Conservation (phyloP, 2,329 filamentous ascomycete genomes). For the Didymellaceae sp. region DNA sequence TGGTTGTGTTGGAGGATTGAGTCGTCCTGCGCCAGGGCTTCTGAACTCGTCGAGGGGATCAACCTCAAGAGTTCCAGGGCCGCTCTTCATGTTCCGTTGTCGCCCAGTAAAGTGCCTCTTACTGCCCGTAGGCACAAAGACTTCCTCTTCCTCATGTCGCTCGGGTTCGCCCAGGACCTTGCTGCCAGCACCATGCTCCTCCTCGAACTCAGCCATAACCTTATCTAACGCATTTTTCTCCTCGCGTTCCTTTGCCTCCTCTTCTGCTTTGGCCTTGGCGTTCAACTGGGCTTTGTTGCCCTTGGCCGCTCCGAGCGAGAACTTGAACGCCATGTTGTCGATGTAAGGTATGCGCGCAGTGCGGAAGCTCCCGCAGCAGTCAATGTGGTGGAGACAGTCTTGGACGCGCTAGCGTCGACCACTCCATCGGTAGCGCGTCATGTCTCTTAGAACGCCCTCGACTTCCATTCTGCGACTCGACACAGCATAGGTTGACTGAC, state of each 20-base stretch:
- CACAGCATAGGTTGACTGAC: neutral
- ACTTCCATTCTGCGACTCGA: neutral
- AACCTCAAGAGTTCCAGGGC: conserved; percentile 40
- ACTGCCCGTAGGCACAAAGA: conserved; percentile 37
- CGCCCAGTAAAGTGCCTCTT: conserved; percentile 42
- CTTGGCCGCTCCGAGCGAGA: conserved; percentile 36
- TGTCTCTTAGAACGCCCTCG: conserved; percentile 4
- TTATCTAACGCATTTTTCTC: conserved; percentile 41
- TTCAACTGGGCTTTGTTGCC: conserved; percentile 33
- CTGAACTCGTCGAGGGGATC: conserved; percentile 34
- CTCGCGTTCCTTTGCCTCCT: conserved; percentile 40
- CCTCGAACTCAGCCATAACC: conserved; percentile 41
- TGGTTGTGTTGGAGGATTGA: conserved; percentile 22
- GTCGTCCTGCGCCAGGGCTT: conserved; percentile 21
- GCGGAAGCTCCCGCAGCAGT: conserved; percentile 10
- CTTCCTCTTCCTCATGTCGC: conserved; percentile 27
- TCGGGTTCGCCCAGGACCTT: conserved; percentile 34
- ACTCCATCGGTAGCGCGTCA: conserved; percentile 23
- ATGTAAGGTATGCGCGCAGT: conserved; percentile 7
- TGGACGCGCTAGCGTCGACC: conserved; percentile 18
- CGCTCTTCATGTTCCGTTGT: conserved; percentile 40
- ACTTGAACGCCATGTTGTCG: conserved; percentile 37
- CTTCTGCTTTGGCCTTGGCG: conserved; percentile 39
- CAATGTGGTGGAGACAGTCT: conserved; percentile 10
- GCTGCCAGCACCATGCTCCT: conserved; percentile 37